Base-by-base conservation (phyloP, 495 filamentous ascomycete species). In the Neurospora tetrasperma region DNA sequence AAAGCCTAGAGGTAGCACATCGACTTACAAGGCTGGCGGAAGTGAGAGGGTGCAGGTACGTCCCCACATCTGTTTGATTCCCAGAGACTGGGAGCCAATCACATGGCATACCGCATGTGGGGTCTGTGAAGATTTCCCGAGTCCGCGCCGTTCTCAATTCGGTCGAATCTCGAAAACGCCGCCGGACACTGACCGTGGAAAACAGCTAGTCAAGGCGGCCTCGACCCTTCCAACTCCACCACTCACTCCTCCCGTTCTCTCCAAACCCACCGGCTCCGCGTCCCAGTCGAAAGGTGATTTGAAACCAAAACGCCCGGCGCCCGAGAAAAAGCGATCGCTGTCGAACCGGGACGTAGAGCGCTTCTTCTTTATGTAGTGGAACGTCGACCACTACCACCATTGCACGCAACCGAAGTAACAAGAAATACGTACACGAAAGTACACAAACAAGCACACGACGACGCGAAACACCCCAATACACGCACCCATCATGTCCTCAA, bases 401-500 rank as follows among this genome's bases (percentile, higher is more conserved):
- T 5, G 54, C 54, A 23, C 23, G 54, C 46, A 54, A 62, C 20
- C 54, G 12, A 27, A 59, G 48, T 6, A 12, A 23, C 46, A 20
- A 23, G 1, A 54, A 54, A 54, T 54, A n/a, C n/a, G n/a, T n/a
- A 54, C 46, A 54, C 46, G 20, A 54, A 23, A 23, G n/a, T 3
- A 46, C 44, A 44, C 44, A 2, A 31, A 48, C 44, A 20, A 20
- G 44, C n/a, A 20, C n/a, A 48, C n/a, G 44, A 48, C 20, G 44
- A 48, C n/a, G 44, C 9, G 44, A 48, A 48, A 48, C 44, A n/a
- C 10, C 44, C 46, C 10, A 54, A 23, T 23, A 54, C 46, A 23
- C 46, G 46, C 27, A 44, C 7, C 31, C 71, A 73, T 68, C 20
- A 80, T 80, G 79, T 75, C 77, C 5, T 74, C 73, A 68, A 42